Conservation (phyloP, 176 grass and related monocot genomes). For the Echinochloa phyllopogon region DNA sequence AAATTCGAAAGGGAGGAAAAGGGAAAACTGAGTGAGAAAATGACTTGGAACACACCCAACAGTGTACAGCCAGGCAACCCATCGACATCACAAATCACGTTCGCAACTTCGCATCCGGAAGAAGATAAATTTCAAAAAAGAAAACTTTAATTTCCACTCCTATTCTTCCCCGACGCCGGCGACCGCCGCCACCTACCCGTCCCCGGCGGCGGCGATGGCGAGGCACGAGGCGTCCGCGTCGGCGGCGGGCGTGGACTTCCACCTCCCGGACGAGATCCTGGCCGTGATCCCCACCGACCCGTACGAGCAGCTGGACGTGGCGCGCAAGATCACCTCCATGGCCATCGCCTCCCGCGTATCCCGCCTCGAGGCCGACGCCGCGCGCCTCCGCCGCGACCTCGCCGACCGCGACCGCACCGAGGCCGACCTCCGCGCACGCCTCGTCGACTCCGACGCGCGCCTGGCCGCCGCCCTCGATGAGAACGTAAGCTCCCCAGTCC, state of each 20-base stretch:
- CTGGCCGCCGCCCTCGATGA: slow-evolving; percentile 65
- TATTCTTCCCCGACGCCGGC: slow-evolving; percentile 32
- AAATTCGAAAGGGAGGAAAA: neutral
- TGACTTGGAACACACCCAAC: slow-evolving; percentile 26
- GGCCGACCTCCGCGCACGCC: slow-evolving; percentile 53
- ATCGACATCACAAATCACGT: slow-evolving; percentile 28
- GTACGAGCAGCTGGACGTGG: slow-evolving; percentile 96
- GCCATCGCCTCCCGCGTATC: slow-evolving; percentile 88
- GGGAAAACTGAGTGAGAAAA: slow-evolving; percentile 7
- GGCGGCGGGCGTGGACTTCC: slow-evolving; percentile 62
- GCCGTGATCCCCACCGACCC: slow-evolving; percentile 92
- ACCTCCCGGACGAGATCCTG: slow-evolving; percentile 94
- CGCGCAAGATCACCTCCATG: slow-evolving; percentile 98
- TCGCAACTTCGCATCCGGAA: slow-evolving; percentile 8
- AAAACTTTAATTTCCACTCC: neutral
- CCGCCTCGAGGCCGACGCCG: slow-evolving; percentile 72
- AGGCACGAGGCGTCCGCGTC: slow-evolving; percentile 40
- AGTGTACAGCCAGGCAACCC: slow-evolving; percentile 2
- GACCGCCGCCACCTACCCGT: neutral
- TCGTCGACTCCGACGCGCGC: slow-evolving; percentile 56
- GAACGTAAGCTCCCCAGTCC: slow-evolving; percentile 50
- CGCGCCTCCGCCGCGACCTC: slow-evolving; percentile 66
- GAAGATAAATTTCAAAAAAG: neutral
- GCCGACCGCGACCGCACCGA: slow-evolving; percentile 65
- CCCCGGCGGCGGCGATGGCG: slow-evolving; percentile 37